Conservation (phyloP, 345 rosid species). For the Eutrema heterophyllum region DNA sequence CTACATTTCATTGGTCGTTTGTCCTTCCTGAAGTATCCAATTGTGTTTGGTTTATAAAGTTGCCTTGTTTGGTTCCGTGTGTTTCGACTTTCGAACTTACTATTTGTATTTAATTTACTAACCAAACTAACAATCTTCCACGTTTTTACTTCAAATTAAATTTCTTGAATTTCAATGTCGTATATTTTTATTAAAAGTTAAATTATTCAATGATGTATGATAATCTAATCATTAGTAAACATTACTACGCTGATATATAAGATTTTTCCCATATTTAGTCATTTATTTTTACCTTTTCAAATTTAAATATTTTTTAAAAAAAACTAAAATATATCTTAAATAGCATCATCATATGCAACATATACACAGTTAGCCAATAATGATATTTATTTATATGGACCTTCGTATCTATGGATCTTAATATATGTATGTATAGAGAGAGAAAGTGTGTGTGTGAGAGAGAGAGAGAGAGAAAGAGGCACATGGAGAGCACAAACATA, state of each 20-base stretch:
- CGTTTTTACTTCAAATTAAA: background rate
- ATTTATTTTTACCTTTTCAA: background rate
- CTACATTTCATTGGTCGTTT: background rate
- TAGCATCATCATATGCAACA: no score
- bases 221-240: no score
- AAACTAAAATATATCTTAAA: no score
- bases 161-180: background rate
- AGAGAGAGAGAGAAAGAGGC: background rate
- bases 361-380: no score
- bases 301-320: no score
- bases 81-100: background rate
- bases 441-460: background rate
- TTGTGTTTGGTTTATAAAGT: conserved; percentile 11
- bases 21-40: background rate
- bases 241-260: no score
- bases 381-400: no score
- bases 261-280: background rate
- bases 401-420: no score
- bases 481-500: conserved; percentile 30
- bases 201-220: no score
- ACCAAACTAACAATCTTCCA: background rate
- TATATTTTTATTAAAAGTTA: no score
- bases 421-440: background rate
- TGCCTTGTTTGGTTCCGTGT: conserved; percentile 6
- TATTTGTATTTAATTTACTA: background rate